Conservation (phyloP, 176 grass and related monocot species). For the Ananas comosus region DNA sequence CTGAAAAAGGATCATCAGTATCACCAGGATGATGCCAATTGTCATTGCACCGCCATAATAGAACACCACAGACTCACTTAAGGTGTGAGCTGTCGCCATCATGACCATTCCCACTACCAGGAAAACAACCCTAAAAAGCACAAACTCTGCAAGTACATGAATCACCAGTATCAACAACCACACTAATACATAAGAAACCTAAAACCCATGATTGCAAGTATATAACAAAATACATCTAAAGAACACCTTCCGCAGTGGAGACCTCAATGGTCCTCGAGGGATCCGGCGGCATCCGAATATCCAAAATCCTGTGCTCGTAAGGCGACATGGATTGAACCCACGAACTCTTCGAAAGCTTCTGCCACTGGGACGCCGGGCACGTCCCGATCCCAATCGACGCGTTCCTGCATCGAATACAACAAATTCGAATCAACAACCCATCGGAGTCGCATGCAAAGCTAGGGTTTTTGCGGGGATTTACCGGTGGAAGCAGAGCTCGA, state of each 20-base stretch:
- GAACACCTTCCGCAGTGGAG: constrained; percentile 63
- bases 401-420: constrained; percentile 39
- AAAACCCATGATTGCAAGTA: background rate
- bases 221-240: background rate
- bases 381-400: constrained; percentile 58
- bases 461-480: constrained; percentile 27
- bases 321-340: constrained; percentile 67
- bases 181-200: background rate
- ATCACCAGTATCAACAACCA: background rate
- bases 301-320: constrained; percentile 53
- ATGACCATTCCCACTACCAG: constrained; percentile 64
- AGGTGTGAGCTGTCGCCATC: constrained; percentile 47
- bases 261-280: constrained; percentile 46
- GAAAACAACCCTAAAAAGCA: constrained; percentile 67
- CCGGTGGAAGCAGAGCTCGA: constrained; percentile 87
- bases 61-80: constrained; percentile 79
- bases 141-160: constrained; percentile 42
- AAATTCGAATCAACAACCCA: background rate
- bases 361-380: constrained; percentile 54
- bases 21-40: constrained; percentile 66
- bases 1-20: constrained; percentile 90
- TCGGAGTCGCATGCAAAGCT: background rate
- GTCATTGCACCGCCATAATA: constrained; percentile 95
- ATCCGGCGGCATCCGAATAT: constrained; percentile 52
- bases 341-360: constrained; percentile 65